A percentile compares a stretch with the other conserved stretches of the same genome.
Conservation (phyloP, 2,329 filamentous ascomycete species). For the Cryphonectria radicalis region DNA sequence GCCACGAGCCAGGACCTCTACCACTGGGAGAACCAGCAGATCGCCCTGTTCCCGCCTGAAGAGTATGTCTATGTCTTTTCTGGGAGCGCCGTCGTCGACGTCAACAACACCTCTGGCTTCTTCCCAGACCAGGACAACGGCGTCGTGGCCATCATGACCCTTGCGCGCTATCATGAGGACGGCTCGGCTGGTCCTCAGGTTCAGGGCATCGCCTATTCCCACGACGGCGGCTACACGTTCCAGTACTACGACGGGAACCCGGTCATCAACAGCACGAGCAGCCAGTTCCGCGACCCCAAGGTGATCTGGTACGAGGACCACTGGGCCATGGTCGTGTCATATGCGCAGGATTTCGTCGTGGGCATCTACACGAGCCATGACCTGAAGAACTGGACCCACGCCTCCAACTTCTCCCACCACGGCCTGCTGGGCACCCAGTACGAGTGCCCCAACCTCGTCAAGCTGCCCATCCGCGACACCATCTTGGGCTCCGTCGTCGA, state of each 20-base stretch:
- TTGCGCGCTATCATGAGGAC: conserved; percentile 41
- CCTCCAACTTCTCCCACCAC: conserved; percentile 60
- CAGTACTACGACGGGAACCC: conserved; percentile 63
- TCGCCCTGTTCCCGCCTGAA: conserved; percentile 59
- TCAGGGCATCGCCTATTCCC: conserved; percentile 65
- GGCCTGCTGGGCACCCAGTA: conserved; percentile 61
- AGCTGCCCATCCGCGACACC: conserved; percentile 50
- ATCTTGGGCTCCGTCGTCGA: conserved; percentile 37
- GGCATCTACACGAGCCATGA: conserved; percentile 66
- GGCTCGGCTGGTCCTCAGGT: conserved; percentile 49
- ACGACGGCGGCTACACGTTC: conserved; percentile 66
- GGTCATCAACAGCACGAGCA: conserved; percentile 58
- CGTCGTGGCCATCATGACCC: conserved; percentile 64
- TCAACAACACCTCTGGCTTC: conserved; percentile 68
- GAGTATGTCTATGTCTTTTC: conserved; percentile 53
- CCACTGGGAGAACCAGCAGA: conserved; percentile 67
- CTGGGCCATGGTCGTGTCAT: conserved; percentile 64
- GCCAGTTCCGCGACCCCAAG: conserved; percentile 68
- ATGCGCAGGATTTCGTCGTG: conserved; percentile 58
- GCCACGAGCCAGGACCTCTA: conserved; percentile 66
- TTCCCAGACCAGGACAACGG: conserved; percentile 53
- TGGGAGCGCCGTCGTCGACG: conserved; percentile 62
- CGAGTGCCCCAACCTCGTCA: conserved; percentile 66
- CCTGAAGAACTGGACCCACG: conserved; percentile 61
- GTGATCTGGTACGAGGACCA: conserved; percentile 60